These are phyloP conservation scores for Paraurostyla sp. DNA, from an alignment of 73 alveolate genomes.

Conservation along the genomic window DNA sequence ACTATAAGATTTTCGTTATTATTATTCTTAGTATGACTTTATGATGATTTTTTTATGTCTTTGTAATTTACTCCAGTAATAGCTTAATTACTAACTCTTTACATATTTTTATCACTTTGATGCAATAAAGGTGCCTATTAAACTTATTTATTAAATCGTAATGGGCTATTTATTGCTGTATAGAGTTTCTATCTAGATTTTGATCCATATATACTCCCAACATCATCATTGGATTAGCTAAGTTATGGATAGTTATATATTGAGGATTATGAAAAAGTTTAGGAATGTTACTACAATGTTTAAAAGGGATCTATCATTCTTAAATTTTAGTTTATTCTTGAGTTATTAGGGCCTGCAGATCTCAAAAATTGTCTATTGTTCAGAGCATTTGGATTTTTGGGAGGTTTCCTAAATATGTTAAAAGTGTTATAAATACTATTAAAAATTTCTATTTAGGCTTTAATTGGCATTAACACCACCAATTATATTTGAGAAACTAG, in stretches of 20 bases:
- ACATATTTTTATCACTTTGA: neutral
- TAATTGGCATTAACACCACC: neutral
- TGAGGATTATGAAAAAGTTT: neutral
- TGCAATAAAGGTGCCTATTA: no score
- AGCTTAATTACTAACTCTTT: neutral
- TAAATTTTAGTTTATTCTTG: neutral
- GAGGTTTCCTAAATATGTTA: neutral
- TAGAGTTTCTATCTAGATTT: neutral
- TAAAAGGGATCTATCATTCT: neutral
- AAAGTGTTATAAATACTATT: neutral
- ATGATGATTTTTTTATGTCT: neutral
- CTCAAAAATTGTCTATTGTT: slow-evolving; percentile 4
- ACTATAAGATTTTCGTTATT: neutral
- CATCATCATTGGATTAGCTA: neutral
- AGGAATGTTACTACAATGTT: neutral
- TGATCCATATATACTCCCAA: neutral
- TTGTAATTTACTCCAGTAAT: neutral
- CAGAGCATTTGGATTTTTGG: neutral
- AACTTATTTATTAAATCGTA: neutral
- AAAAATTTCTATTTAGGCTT: neutral
- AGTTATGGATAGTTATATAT: neutral
- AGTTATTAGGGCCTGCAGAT: slow-evolving; percentile 36
- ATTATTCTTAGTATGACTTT: neutral
- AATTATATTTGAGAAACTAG: neutral
- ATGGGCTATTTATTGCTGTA: neutral